Evolutionary conservation across 257 asterid species (phyloP), one percentile per base, ranked within the genome.

Genomic region (Galeopsis tetrahit): DNA sequence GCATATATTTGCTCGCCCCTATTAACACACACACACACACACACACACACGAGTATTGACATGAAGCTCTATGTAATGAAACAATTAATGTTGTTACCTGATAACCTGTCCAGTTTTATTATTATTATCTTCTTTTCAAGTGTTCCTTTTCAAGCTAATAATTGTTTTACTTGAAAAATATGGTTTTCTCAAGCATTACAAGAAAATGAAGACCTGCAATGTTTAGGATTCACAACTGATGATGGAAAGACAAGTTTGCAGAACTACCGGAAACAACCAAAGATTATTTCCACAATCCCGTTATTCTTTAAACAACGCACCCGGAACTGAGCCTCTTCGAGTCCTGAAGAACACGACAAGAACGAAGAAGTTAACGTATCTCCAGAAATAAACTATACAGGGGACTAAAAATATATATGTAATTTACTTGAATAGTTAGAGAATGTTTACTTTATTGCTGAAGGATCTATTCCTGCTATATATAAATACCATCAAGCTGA

Each of bases 281-380:
- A 15, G 52, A 63, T 51, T 52, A 42, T 36, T 21, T 52, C 36
- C 67, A 33, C 6, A 15, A 7, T n/a, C 56, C 6, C 17, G 21
- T 66, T 56, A 9, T 62, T 49, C 44, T 48, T 72, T 48, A 42
- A 33, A 33, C 44, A 0, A 35, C 7, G 7, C 7, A 14, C 31
- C n/a, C 15, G 5, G 10, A 67, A 48, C 31, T 2, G 35, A 14
- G 63, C 72, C 5, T 33, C 63, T 32, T 38, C 28, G 6, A 15
- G 38, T 21, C 44, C 66, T 69, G 74, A 56, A 56, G 44, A 69
- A 28, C 74, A 56, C 57, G 6, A 42, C n/a, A 6, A 28, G 56
- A 1, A 39, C 4, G 32, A 6, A 17, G 2, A 46, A 55, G 2
- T 21, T 13, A 52, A n/a, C 10, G 7, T 1, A 66, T 11, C 53